phyloP scores from a whole-genome alignment of 495 filamentous ascomycete species.

The Penicillium bovifimosum region DNA sequence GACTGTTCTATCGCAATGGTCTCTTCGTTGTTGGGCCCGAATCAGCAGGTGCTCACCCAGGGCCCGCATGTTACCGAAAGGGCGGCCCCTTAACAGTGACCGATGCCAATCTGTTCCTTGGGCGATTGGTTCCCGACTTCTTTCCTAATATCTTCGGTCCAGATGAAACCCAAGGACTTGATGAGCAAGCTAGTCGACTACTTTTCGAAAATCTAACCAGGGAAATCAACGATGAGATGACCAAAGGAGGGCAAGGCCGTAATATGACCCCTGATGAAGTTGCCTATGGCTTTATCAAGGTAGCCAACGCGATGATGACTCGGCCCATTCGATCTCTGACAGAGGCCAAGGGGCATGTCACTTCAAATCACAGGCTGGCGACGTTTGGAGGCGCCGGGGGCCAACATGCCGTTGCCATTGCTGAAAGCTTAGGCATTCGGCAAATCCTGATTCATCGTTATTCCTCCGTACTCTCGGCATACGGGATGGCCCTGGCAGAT shows the following conservation, averaged over 20 bases:
- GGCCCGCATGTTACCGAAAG: conserved; percentile 89
- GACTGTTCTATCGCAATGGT: conserved; percentile 78
- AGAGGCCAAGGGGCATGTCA: conserved; percentile 90
- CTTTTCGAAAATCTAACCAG: conserved; percentile 66
- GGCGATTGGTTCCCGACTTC: conserved; percentile 81
- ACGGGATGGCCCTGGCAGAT: conserved; percentile 94
- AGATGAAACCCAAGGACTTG: conserved; percentile 74
- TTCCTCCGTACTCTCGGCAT: conserved; percentile 91
- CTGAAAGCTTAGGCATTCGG: conserved; percentile 76
- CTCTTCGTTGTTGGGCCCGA: conserved; percentile 92
- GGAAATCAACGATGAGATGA: conserved; percentile 57
- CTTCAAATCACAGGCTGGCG: conserved; percentile 80
- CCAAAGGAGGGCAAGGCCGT: conserved; percentile 43
- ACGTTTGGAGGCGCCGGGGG: conserved; percentile 95
- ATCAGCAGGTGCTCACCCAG: conserved; percentile 81
- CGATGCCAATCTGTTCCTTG: conserved; percentile 83
- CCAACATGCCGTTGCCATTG: conserved; percentile 95
- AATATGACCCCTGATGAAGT: conserved; percentile 76
- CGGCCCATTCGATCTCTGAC: conserved; percentile 88
- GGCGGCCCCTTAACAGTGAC: conserved; percentile 85
- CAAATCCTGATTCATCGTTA: conserved; percentile 89
- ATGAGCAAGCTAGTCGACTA: conserved; percentile 62
- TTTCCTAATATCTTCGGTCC: conserved; percentile 92
- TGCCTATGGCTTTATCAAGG: conserved; percentile 60
- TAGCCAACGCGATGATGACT: conserved; percentile 96